These are phyloP conservation scores for Pythium biforme DNA, from an alignment of 352 stramenopile genomes.

Conservation along the genomic window DNA sequence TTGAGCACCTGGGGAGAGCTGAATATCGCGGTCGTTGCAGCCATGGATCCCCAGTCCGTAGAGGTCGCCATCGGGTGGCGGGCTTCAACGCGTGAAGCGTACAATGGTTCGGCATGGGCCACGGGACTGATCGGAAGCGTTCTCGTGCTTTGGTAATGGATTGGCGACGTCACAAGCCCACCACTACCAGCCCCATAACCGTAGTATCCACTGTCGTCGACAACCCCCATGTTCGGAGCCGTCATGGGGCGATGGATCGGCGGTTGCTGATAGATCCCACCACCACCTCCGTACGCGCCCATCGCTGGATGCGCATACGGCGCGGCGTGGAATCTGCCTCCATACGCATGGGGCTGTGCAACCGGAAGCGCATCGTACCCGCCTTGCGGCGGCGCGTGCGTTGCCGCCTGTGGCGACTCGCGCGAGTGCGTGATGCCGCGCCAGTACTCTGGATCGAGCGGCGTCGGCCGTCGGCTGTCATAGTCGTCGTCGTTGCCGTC, in stretches of 20 bases:
- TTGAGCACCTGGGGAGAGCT: constrained; percentile 28
- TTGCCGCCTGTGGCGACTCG: constrained; percentile 23
- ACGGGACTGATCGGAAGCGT: constrained; percentile 23
- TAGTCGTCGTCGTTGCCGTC: constrained; percentile 30
- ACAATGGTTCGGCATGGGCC: constrained; percentile 8
- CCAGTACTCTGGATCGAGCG: constrained; percentile 74
- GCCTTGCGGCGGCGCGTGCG: constrained; percentile 16
- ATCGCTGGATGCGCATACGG: constrained; percentile 14
- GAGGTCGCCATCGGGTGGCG: constrained; percentile 9
- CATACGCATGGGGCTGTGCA: constrained; percentile 9
- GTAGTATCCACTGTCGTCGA: constrained; percentile 2
- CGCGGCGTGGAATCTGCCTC: background rate
- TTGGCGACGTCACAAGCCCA: constrained; percentile 31
- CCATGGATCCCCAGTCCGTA: constrained; percentile 13
- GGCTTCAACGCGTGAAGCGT: background rate
- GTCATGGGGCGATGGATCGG: constrained; percentile 29
- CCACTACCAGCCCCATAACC: constrained; percentile 6
- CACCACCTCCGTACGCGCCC: background rate
- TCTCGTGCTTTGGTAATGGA: constrained; percentile 15
- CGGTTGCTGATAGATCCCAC: constrained; percentile 7
- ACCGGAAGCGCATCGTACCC: constrained; percentile 18
- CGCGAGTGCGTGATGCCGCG: constrained; percentile 63
- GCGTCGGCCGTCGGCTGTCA: constrained; percentile 41
- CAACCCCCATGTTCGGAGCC: constrained; percentile 18
- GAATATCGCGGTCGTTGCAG: background rate